Conservation (phyloP, 768 basidiomycete species). For the Mycena metata region DNA sequence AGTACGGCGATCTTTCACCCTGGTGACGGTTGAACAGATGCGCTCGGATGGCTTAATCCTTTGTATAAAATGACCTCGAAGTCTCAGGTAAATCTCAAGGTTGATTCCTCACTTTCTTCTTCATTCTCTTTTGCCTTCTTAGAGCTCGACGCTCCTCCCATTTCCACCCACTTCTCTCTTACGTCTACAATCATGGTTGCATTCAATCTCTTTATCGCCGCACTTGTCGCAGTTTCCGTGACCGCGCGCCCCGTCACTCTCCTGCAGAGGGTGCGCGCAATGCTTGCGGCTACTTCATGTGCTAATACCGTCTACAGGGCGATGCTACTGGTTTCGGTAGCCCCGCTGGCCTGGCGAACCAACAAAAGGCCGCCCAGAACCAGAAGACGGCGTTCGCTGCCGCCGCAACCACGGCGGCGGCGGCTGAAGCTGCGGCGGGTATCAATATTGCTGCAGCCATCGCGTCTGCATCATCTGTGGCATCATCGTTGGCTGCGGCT, state of each 20-base stretch:
- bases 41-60: no score
- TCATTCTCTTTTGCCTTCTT: background rate
- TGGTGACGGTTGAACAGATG: no score
- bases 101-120: conserved; percentile 10
- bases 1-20: no score
- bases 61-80: background rate
- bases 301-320: no score
- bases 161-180: background rate
- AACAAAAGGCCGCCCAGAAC: background rate
- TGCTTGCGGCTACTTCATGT: no score
- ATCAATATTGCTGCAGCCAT: conserved; percentile 4
- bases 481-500: background rate
- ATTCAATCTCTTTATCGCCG: conserved; percentile 5
- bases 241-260: background rate
- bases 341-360: background rate
- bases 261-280: background rate
- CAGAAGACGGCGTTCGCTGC: background rate
- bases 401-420: background rate
- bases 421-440: background rate
- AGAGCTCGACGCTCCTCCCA: no score
- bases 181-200: background rate
- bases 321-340: no score
- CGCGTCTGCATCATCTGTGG: background rate
- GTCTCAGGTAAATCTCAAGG: background rate
- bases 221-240: background rate